Evolutionary conservation across 495 filamentous ascomycete species (phyloP).

Genomic region (Neurospora cerealis): DNA sequence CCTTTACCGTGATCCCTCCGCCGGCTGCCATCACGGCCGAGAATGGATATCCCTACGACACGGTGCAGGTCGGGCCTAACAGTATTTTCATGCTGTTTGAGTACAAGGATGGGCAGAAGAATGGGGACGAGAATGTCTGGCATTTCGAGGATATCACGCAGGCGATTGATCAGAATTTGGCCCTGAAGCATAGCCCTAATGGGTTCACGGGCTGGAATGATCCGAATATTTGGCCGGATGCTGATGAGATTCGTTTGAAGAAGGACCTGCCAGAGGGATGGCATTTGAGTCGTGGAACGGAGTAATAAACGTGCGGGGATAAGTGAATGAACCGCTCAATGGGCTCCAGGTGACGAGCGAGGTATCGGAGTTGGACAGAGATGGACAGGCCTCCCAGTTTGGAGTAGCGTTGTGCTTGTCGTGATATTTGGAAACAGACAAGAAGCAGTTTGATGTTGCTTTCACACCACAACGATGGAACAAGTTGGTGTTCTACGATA

Average conservation of each 20-base stretch:
- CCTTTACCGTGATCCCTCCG: not conserved
- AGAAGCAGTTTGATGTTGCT: too few species aligned
- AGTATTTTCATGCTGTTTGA: not conserved
- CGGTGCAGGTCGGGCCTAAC: not conserved
- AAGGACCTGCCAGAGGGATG: not conserved
- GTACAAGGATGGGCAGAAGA: not conserved
- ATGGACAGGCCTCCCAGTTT: too few species aligned
- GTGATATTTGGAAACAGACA: too few species aligned
- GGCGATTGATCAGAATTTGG: not conserved
- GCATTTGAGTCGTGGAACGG: not conserved
- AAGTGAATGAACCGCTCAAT: not conserved
- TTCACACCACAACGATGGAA: too few species aligned
- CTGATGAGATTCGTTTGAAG: not conserved
- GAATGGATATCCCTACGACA: not conserved
- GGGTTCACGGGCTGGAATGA: not conserved
- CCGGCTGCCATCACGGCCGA: not conserved
- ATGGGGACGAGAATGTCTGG: not conserved
- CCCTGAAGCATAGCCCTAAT: not conserved
- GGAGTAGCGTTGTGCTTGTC: too few species aligned
- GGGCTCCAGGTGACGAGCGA: too few species aligned
- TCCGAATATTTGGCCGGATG: not conserved
- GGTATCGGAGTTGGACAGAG: too few species aligned
- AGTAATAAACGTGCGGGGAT: not conserved
- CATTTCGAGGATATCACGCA: not conserved
- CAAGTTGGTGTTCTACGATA: too few species aligned